Evolutionary conservation across 2,329 filamentous ascomycete genomes (phyloP).

Genomic region (Aspergillus ibericus): DNA sequence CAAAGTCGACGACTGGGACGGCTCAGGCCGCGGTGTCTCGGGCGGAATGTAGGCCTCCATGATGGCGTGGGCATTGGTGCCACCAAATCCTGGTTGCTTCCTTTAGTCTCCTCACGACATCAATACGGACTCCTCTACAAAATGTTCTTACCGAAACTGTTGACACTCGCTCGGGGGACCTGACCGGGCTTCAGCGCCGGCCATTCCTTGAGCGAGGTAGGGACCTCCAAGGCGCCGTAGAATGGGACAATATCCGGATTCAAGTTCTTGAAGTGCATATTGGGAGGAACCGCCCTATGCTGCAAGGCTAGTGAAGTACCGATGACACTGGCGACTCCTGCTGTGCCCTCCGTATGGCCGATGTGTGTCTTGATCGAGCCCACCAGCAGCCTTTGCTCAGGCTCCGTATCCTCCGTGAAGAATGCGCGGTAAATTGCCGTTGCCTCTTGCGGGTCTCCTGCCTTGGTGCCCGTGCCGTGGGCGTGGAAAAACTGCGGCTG

Average conservation of each 20-base stretch:
- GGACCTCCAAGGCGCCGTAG: background rate
- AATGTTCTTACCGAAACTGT: background rate
- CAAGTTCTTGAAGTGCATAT: slow-evolving; percentile 20
- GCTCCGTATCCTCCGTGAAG: background rate
- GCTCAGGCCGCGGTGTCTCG: background rate
- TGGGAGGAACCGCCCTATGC: slow-evolving; percentile 27
- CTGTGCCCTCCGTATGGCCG: background rate
- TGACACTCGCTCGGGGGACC: background rate
- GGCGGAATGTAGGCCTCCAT: slow-evolving; percentile 29
- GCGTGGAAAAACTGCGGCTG: slow-evolving; percentile 6
- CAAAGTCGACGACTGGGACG: background rate
- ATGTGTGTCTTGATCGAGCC: background rate
- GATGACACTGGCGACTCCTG: background rate
- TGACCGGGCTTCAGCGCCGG: background rate
- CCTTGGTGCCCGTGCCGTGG: slow-evolving; percentile 6
- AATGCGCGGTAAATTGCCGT: background rate
- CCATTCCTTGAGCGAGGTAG: background rate
- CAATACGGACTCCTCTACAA: too few relatives aligned
- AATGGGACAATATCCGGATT: slow-evolving; percentile 19
- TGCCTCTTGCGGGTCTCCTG: background rate
- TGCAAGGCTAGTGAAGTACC: slow-evolving; percentile 36
- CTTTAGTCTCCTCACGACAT: background rate
- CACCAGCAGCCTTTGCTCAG: background rate
- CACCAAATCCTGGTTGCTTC: slow-evolving; percentile 28
- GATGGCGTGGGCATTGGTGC: slow-evolving; percentile 36